Base-by-base conservation (phyloP, 2,329 filamentous ascomycete genomes). In the Paecilomyces fulvus region DNA sequence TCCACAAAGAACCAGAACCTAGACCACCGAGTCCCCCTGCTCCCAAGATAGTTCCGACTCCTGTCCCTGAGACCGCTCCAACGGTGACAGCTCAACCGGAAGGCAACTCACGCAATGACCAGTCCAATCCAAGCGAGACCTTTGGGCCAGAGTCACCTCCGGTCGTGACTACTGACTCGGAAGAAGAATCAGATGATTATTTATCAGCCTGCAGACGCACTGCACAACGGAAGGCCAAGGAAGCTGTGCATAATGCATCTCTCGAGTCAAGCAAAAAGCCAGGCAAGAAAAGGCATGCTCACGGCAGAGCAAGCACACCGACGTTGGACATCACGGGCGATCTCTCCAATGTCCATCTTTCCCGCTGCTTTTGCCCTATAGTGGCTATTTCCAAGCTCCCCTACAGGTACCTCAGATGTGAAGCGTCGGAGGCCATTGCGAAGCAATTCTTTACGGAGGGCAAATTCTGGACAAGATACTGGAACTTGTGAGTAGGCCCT, bases 401-500 rank as follows among this genome's bases (percentile, higher is more conserved):
- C 3, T 77, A 77, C 64, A 75, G 70, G 56, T 73, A 72, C 57
- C 62, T 78, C 49, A 58, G 60, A 53, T 66, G 68, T 9, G 59
- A 70, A 3, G 55, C 64, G 11, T 62, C 67, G 28, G 66, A 74
- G 51, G 55, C 50, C 23, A 69, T 77, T 33, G 71, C 73, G 4
- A 61, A 65, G 31, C 60, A 55, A 8, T 77, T 74, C 59, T 79
- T 78, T 55, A 70, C 71, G 17, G 59, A 56, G 5, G 73, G 71
- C 2, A 70, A 77, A 54, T 75, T 79, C 60, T 82, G 81, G 63
- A 72, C 76, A 1, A 79, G 83, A 57, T 66, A 75, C 10, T 96
- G 91, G 91, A 85, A 92, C 60, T 75, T 95, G 89, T 94, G 77
- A 79, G 86, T 79, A 3, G 56, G 53, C 21, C 51, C 49, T 14